Evolutionary conservation across 148 eudicot genomes (phyloP).

Genomic region (Silene latifolia): DNA sequence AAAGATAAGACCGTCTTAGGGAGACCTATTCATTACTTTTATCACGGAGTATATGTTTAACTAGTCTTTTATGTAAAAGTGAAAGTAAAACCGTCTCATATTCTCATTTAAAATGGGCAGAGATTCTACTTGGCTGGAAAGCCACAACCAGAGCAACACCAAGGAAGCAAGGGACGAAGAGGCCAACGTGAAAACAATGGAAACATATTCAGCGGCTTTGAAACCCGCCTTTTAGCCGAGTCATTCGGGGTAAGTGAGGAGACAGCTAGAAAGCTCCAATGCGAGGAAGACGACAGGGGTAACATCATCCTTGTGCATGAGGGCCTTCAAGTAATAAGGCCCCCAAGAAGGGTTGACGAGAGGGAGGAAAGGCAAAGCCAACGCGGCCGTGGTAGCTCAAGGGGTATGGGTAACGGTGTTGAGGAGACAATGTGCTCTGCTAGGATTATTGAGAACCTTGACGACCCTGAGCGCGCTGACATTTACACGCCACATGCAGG

Average conservation of each 20-base stretch:
- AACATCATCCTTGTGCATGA: conserved; percentile 45
- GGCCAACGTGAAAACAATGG: conserved; percentile 22
- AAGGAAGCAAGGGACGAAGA: conserved; percentile 4
- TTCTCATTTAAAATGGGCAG: conserved; percentile 27
- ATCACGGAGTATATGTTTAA: too few relatives aligned
- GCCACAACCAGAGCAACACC: conserved; percentile 25
- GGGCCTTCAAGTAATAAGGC: conserved; percentile 50
- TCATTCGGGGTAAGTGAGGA: conserved; percentile 50
- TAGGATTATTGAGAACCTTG: conserved; percentile 43
- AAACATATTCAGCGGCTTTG: conserved; percentile 59
- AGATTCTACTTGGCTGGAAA: conserved; percentile 74
- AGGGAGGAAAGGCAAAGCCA: conserved; percentile 9
- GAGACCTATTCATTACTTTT: too few relatives aligned
- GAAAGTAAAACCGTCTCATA: too few relatives aligned
- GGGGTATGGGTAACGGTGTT: conserved; percentile 37
- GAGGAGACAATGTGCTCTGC: conserved; percentile 70
- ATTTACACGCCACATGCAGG: conserved; percentile 71
- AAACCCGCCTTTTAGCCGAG: conserved; percentile 33
- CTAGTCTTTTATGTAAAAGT: too few relatives aligned
- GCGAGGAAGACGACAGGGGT: conserved; percentile 57
- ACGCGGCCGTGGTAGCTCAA: neutral
- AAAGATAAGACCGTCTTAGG: too few relatives aligned
- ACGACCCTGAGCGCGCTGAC: conserved; percentile 53
- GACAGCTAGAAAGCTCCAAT: conserved; percentile 42
- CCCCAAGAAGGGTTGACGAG: conserved; percentile 29